Evolutionary conservation across 306 rosid genomes (phyloP).

Genomic region (Hylodesmum podocarpum): DNA sequence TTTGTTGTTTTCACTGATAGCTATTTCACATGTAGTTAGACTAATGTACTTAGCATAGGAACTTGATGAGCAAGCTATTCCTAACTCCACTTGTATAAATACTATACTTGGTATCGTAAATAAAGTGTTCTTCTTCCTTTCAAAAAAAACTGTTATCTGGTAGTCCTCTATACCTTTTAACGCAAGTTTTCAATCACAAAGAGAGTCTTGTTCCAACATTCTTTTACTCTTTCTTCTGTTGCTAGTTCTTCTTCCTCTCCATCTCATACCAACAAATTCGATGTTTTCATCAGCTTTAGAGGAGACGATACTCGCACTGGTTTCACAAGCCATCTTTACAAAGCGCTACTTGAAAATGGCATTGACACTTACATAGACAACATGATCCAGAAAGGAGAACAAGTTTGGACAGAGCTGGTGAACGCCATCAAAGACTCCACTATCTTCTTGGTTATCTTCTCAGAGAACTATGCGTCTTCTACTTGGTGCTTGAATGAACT

Average conservation of each 20-base stretch:
- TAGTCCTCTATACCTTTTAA: no score
- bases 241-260: neutral
- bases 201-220: no score
- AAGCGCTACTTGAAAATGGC: neutral
- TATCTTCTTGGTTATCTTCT: neutral
- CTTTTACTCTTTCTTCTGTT: no score
- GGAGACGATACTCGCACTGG: neutral
- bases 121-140: no score
- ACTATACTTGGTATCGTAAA: no score
- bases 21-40: no score
- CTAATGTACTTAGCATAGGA: no score
- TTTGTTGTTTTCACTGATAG: no score
- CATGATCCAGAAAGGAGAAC: neutral
- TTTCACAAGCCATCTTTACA: constrained; percentile 11
- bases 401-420: neutral
- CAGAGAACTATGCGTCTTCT: constrained; percentile 6
- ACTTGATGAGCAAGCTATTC: no score
- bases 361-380: neutral
- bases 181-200: no score
- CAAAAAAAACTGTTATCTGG: neutral
- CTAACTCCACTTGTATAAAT: no score
- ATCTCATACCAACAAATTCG: neutral
- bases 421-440: neutral
- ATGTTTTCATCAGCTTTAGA: constrained; percentile 20
- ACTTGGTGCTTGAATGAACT: constrained; percentile 30